Conservation (phyloP, 2,329 filamentous ascomycete genomes). For the Fusarium foetens region DNA sequence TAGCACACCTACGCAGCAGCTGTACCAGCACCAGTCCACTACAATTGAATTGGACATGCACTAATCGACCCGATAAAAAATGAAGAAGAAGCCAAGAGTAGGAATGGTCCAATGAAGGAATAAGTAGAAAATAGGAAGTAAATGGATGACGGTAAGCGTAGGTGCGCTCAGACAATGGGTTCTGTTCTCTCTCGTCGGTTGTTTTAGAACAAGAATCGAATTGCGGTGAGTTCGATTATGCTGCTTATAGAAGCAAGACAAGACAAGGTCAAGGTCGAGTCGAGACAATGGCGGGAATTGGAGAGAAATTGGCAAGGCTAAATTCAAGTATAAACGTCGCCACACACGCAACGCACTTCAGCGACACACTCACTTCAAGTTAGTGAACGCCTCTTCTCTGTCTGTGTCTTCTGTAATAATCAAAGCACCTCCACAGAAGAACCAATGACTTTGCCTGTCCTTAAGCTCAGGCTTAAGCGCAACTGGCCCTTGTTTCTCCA, state of each 20-base stretch:
- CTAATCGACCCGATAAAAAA: constrained; percentile 8
- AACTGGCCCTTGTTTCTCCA: constrained; percentile 26
- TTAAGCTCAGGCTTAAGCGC: constrained; percentile 33
- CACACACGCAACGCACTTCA: constrained; percentile 20
- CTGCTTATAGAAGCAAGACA: background rate
- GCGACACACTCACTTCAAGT: background rate
- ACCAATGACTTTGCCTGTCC: constrained; percentile 11
- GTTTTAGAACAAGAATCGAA: constrained; percentile 28
- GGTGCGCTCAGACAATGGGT: constrained; percentile 18
- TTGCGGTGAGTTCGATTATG: constrained; percentile 31
- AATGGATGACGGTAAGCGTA: constrained; percentile 3
- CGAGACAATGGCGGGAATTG: background rate
- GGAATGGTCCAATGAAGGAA: background rate
- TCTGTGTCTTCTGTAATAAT: constrained; percentile 5
- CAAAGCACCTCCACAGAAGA: constrained; percentile 3
- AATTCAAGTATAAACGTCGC: constrained; percentile 18
- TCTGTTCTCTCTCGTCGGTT: constrained; percentile 13
- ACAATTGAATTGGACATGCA: constrained; percentile 8
- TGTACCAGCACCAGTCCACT: constrained; percentile 15
- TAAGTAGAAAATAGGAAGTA: background rate
- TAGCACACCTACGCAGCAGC: constrained; percentile 24
- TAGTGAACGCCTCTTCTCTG: background rate
- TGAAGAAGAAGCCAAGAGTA: constrained; percentile 3
- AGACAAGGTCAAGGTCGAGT: background rate
- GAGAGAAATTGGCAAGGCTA: constrained; percentile 7